These are phyloP conservation scores for Blastocystis sp. DNA, from an alignment of 352 stramenopile species.

Conservation along the genomic window DNA sequence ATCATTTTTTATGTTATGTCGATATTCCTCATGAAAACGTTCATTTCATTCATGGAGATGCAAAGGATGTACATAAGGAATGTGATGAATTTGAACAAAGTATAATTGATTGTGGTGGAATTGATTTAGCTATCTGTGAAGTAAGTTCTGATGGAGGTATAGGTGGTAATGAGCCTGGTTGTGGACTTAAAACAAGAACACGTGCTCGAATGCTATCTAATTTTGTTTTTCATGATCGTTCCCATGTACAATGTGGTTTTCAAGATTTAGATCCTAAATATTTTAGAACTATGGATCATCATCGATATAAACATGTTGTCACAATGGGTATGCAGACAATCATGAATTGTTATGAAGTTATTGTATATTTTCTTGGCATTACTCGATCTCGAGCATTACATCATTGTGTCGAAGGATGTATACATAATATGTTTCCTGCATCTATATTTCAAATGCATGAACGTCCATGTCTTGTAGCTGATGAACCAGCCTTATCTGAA, in stretches of 20 bases:
- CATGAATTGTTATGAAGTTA: conserved; percentile 24
- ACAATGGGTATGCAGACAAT: conserved; percentile 34
- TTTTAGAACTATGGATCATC: not conserved
- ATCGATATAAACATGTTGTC: conserved; percentile 28
- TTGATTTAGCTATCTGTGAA: conserved; percentile 7
- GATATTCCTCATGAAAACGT: conserved; percentile 22
- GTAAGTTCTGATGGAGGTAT: conserved; percentile 23
- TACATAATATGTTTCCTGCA: conserved; percentile 32
- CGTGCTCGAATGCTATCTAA: conserved; percentile 20
- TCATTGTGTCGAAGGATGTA: conserved; percentile 21
- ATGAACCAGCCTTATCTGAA: no score
- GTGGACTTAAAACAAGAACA: conserved; percentile 19
- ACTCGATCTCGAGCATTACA: conserved; percentile 13
- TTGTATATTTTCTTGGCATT: conserved; percentile 14
- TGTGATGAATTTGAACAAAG: conserved; percentile 11
- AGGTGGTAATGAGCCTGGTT: conserved; percentile 26
- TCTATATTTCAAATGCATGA: conserved; percentile 31
- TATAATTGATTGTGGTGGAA: conserved; percentile 3
- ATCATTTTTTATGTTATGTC: conserved; percentile 35
- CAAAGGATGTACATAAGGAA: conserved; percentile 8
- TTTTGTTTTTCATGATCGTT: conserved; percentile 32
- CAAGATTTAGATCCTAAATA: conserved; percentile 12
- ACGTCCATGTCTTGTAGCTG: conserved; percentile 13
- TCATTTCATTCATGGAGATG: conserved; percentile 15
- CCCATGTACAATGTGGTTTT: conserved; percentile 14